Conservation (phyloP, 176 grass and related monocot species). For the Oryza meridionalis region DNA sequence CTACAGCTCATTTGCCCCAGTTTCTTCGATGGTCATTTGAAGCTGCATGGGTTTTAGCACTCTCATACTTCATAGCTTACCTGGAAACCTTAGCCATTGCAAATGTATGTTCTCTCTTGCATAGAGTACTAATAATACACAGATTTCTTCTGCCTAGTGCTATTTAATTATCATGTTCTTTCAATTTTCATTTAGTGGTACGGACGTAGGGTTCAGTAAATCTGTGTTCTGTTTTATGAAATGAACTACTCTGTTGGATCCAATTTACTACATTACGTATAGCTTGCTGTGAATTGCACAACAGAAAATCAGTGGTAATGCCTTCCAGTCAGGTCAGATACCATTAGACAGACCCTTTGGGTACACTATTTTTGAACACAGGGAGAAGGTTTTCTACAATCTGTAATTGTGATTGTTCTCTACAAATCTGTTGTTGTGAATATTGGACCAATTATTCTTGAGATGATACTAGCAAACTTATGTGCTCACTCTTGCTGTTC, state of each 20-base stretch:
- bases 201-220: neutral
- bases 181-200: neutral
- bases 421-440: neutral
- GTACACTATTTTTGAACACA: neutral
- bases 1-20: slow-evolving; percentile 61
- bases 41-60: slow-evolving; percentile 74
- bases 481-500: neutral
- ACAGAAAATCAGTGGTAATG: neutral
- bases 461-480: neutral
- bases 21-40: slow-evolving; percentile 67
- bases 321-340: slow-evolving; percentile 1
- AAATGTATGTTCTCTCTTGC: slow-evolving; percentile 69
- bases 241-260: neutral
- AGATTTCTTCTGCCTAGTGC: neutral
- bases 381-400: neutral
- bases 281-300: neutral
- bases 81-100: slow-evolving; percentile 92
- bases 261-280: neutral
- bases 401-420: neutral
- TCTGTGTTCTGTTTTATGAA: neutral
- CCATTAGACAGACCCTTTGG: neutral
- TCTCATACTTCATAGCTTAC: slow-evolving; percentile 95
- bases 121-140: slow-evolving; percentile 9
- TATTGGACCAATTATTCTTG: neutral
- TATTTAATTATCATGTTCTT: slow-evolving; percentile 4